Percentiles rank a stretch among this genome's conserved stretches.
phyloP scores from a whole-genome alignment of 1,284 basidiomycete genomes.

The Calocybe gambosa region DNA sequence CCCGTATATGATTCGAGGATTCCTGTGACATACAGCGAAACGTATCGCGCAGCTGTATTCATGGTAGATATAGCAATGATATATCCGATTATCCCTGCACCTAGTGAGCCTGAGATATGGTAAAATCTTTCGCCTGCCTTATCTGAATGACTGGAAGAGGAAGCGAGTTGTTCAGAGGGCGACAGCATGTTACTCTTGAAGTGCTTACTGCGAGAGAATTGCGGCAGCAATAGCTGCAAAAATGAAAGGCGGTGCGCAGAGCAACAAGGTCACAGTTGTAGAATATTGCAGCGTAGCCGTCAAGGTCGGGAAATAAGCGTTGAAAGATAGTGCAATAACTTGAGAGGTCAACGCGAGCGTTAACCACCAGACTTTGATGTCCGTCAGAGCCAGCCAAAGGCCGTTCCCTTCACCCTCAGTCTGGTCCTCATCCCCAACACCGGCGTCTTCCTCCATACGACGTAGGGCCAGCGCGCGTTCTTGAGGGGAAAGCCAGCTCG shows the following conservation, averaged over 20 bases:
- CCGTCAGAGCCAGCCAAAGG: slow-evolving; percentile 52
- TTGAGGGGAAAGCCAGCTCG: slow-evolving; percentile 50
- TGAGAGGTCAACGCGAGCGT: slow-evolving; percentile 48
- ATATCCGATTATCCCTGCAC: slow-evolving; percentile 66
- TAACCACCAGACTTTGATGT: slow-evolving; percentile 74
- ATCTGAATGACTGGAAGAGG: slow-evolving; percentile 59
- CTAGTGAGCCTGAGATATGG: slow-evolving; percentile 51
- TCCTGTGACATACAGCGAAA: slow-evolving; percentile 50
- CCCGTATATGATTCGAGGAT: not conserved
- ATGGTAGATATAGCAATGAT: slow-evolving; percentile 66
- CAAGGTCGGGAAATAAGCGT: slow-evolving; percentile 63
- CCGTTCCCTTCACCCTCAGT: slow-evolving; percentile 30
- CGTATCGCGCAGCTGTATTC: slow-evolving; percentile 61
- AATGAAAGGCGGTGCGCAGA: slow-evolving; percentile 75
- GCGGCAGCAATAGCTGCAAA: slow-evolving; percentile 57
- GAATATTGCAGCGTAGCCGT: slow-evolving; percentile 65
- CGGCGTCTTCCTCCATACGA: slow-evolving; percentile 70
- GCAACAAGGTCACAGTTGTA: slow-evolving; percentile 58
- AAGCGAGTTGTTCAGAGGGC: not conserved
- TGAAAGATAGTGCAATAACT: slow-evolving; percentile 60
- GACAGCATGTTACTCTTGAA: not conserved
- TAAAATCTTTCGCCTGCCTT: slow-evolving; percentile 57
- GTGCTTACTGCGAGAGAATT: slow-evolving; percentile 37
- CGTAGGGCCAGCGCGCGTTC: slow-evolving; percentile 64
- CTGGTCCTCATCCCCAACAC: slow-evolving; percentile 39